Evolutionary conservation across 371 early-diverging fungal species (phyloP), one percentile per base, ranked within the genome.

Genomic region (Blastocladiella emersonii): DNA sequence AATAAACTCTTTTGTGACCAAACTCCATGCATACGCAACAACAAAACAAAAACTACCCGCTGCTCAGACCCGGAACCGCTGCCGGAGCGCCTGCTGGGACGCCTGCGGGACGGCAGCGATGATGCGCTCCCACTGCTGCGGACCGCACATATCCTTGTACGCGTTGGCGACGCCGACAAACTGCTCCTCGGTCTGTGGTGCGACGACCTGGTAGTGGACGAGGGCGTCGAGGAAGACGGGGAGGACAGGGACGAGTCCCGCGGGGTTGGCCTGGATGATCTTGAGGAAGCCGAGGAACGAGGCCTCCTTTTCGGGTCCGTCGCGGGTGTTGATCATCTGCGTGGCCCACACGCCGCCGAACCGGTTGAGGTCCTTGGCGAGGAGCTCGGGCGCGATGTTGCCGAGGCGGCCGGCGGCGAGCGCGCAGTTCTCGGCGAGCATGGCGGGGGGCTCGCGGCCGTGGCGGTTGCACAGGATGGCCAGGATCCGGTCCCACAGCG

Each of bases 351-450:
- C 77, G 65, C 82, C 77, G 17, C 82, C 80, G 70, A 92, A 91
- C 27, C 73, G 67, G 62, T 83, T 84, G 36, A 91, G 78, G 62
- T 87, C 85, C 57, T 85, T 87, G 61, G 91, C 87, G 34, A 94
- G 86, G 30, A 83, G 61, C 30, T 75, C 73, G n/a, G 98, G 91
- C 71, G 82, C 85, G 4, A 88, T 88, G 25, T 85, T 69, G 23
- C 95, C 95, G 35, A 97, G 70, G 48, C 98, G 86, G 30, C 96
- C 95, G 57, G 94, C 82, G 30, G 95, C 89, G 66, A 97, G 93
- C 30, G 94, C 95, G 1, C 90, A 87, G 72, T 97, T 97, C 71
- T 97, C 96, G 17, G 30, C 53, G 53, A 81, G 74, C 39, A 95
- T 69, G 17, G 91, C 85, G 56, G 84, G 78, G 43, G 86, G 80